Percentiles rank a stretch among this genome's conserved stretches.
These are phyloP conservation scores for Eucalyptus polyanthemos DNA, from an alignment of 345 rosid species.

Conservation along the genomic window DNA sequence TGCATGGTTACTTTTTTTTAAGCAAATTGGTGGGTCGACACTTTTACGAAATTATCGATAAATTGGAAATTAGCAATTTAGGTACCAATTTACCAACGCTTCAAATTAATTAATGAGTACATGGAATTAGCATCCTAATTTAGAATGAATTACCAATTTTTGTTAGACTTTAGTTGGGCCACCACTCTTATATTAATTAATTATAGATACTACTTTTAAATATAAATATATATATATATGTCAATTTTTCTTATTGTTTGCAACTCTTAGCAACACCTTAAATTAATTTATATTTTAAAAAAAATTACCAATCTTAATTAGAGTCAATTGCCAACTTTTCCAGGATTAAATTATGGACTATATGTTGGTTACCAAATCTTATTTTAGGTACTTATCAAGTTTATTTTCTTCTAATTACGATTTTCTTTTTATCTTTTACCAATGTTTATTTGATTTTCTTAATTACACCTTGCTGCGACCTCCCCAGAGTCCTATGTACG, in stretches of 20 bases:
- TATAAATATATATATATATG: no score
- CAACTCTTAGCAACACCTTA: neutral
- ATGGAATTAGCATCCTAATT: neutral
- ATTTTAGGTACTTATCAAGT: neutral
- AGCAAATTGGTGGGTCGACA: neutral
- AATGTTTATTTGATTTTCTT: no score
- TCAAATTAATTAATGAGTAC: neutral
- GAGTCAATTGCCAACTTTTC: neutral
- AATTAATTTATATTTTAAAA: neutral
- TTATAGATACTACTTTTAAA: neutral
- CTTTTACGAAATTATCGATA: neutral
- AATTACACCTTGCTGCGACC: no score
- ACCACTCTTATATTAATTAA: neutral
- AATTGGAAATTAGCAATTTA: neutral
- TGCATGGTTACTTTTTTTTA: neutral
- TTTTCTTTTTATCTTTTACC: no score
- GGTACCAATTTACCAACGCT: neutral
- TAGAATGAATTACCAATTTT: neutral
- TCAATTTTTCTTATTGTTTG: neutral
- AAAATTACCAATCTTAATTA: neutral
- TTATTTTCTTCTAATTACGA: no score
- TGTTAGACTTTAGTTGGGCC: neutral
- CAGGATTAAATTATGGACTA: neutral
- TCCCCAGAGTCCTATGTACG: no score
- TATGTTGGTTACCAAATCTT: neutral